These are phyloP conservation scores for Irpex sp. DNA, from an alignment of 1,284 basidiomycete genomes.

Conservation along the genomic window DNA sequence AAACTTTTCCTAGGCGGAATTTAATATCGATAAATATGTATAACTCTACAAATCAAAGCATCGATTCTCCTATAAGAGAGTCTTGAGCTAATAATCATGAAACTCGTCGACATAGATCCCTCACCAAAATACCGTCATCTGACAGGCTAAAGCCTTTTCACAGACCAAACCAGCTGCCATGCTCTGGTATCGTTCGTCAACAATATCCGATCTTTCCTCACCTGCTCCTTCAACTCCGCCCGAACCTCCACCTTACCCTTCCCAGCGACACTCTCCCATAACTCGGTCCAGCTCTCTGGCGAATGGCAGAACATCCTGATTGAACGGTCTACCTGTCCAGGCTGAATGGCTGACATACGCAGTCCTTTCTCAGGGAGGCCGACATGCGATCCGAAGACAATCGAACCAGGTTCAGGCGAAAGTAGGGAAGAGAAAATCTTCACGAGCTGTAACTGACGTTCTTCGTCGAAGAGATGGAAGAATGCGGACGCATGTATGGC, in stretches of 20 bases:
- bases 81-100: no score
- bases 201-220: conserved; percentile 1
- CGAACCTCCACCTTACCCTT: conserved; percentile 35
- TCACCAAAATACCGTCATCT: no score
- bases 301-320: conserved; percentile 26
- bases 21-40: no score
- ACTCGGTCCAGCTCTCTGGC: conserved; percentile 35
- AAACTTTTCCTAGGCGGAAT: no score
- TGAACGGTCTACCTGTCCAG: conserved; percentile 22
- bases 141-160: conserved; percentile 19
- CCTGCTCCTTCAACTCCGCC: conserved; percentile 11
- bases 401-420: conserved; percentile 32
- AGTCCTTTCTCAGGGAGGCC: conserved; percentile 23
- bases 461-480: conserved; percentile 50
- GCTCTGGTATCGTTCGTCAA: conserved; percentile 5
- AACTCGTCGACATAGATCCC: no score
- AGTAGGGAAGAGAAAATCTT: conserved; percentile 36
- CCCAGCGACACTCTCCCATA: conserved; percentile 42
- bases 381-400: conserved; percentile 33
- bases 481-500: conserved; percentile 45
- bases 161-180: conserved; percentile 23
- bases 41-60: no score
- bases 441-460: conserved; percentile 38
- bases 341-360: conserved; percentile 10
- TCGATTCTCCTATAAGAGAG: no score